phyloP scores from a whole-genome alignment of 1,139 yeast species.

The Yueomyces sp. region DNA sequence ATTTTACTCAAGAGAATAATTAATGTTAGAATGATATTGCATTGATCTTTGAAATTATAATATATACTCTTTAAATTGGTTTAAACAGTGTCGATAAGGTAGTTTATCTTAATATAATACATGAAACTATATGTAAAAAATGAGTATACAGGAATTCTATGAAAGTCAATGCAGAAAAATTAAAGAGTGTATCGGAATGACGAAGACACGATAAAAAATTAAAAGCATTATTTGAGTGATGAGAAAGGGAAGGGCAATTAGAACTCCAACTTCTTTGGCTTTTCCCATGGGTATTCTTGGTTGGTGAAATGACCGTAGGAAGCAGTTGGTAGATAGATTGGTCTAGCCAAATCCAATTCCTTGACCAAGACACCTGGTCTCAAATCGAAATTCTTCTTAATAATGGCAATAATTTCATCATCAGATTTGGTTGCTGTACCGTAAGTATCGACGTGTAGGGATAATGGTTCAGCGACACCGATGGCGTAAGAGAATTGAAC shows the following conservation, averaged over 20 bases:
- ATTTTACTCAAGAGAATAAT: no score
- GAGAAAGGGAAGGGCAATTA: slow-evolving; percentile 26
- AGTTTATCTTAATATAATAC: no score
- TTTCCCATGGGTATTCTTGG: slow-evolving; percentile 98
- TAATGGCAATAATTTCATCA: slow-evolving; percentile 79
- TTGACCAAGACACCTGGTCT: slow-evolving; percentile 99
- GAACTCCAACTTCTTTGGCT: slow-evolving; percentile 77
- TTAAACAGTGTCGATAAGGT: no score
- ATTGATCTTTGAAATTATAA: no score
- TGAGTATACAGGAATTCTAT: no score
- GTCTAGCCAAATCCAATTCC: slow-evolving; percentile 95
- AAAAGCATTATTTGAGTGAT: no score
- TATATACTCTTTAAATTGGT: no score
- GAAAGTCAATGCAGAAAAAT: no score
- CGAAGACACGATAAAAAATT: no score
- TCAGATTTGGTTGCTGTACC: slow-evolving; percentile 90
- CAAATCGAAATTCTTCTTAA: slow-evolving; percentile 89
- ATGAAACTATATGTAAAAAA: no score
- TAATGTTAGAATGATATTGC: no score
- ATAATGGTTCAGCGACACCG: slow-evolving; percentile 99
- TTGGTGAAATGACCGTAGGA: slow-evolving; percentile 99
- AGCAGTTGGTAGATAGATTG: slow-evolving; percentile 98
- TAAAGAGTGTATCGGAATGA: no score
- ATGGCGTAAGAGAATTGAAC: slow-evolving; percentile 98
- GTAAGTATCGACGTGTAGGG: slow-evolving; percentile 93